Evolutionary conservation across 768 basidiomycete genomes (phyloP).

Genomic region (Lenzites betulinus): DNA sequence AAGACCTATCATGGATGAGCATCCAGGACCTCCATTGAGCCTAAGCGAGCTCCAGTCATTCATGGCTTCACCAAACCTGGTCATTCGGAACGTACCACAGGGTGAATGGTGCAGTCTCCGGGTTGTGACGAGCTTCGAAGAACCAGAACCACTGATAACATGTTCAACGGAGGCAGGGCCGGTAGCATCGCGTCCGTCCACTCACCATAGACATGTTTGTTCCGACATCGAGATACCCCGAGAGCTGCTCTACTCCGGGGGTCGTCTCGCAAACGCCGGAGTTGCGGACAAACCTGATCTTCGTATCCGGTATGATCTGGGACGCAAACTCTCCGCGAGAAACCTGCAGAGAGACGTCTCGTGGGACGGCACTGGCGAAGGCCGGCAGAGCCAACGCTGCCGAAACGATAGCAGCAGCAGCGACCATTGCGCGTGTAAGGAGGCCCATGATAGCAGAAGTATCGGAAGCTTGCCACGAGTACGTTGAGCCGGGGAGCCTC

Average conservation of each 20-base stretch:
- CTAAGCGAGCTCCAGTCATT: background rate
- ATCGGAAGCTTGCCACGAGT: background rate
- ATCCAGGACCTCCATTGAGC: constrained; percentile 41
- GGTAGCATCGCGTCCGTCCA: background rate
- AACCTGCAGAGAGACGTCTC: background rate
- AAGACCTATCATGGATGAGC: constrained; percentile 53
- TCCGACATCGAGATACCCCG: constrained; percentile 63
- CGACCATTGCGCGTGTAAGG: background rate
- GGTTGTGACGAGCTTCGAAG: constrained; percentile 61
- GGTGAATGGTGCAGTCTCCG: constrained; percentile 65
- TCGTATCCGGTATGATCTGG: constrained; percentile 24
- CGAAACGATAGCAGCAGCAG: background rate
- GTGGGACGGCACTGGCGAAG: background rate
- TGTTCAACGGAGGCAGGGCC: background rate
- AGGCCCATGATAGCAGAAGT: background rate
- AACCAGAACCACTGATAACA: constrained; percentile 69
- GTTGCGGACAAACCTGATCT: constrained; percentile 52
- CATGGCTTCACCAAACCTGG: too few species aligned
- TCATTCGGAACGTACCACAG: constrained; percentile 47
- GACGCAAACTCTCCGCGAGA: constrained; percentile 24
- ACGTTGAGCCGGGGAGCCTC: too few species aligned
- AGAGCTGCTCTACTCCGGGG: constrained; percentile 57
- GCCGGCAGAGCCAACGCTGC: background rate
- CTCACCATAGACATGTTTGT: constrained; percentile 58
- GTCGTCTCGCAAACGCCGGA: constrained; percentile 71